Base-by-base conservation (phyloP, 495 filamentous ascomycete species). In the Penicillium tannophilum region DNA sequence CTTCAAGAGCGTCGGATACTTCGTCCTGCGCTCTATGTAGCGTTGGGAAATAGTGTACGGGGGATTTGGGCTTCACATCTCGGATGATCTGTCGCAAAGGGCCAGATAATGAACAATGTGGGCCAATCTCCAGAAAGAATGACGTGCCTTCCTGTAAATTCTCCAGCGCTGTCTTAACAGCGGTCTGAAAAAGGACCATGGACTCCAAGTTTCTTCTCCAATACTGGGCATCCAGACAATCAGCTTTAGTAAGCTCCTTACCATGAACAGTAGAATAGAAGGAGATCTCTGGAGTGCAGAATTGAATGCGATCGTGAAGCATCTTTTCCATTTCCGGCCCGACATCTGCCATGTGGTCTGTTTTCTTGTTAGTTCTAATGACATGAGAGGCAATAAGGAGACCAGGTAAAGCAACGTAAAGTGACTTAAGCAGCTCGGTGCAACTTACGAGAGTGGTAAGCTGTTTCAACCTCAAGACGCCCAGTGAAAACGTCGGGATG, bases 381-480 rank as follows among this genome's bases (percentile, higher is more conserved):
- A 23, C 20, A 23, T 23, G 20, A 23, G 20, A 23, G 20, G 2
- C 20, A 23, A 23, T 23, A 23, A 23, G 20, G 2, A 23, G 20
- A 23, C 20, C 20, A 23, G 20, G 2, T 2, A 23, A 23, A 23
- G 20, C 20, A 23, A 23, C 20, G 20, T 23, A 23, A 23, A 23
- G 20, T 23, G 20, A 23, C 20, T 23, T 1, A 23, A 23, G 20
- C 20, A 23, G 20, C 20, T 7, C 3, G 6, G 28, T 28, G 26
- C n/a, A 16, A 62, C 65, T 64, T 49, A 76, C 72, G 60, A 8
- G 79, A 82, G 56, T 82, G 80, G 55, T 80, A 83, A 3, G 78
- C 80, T 28, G 66, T 63, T n/a, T 74, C 61, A 6, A 82, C 74
- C 16, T 66, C 62, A 1, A 82, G 56, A 4, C 59, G n/a, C 52